Percentiles rank a stretch among this genome's conserved stretches.
phyloP scores from a whole-genome alignment of 352 stramenopile species.

The Phytophthora meadii region DNA sequence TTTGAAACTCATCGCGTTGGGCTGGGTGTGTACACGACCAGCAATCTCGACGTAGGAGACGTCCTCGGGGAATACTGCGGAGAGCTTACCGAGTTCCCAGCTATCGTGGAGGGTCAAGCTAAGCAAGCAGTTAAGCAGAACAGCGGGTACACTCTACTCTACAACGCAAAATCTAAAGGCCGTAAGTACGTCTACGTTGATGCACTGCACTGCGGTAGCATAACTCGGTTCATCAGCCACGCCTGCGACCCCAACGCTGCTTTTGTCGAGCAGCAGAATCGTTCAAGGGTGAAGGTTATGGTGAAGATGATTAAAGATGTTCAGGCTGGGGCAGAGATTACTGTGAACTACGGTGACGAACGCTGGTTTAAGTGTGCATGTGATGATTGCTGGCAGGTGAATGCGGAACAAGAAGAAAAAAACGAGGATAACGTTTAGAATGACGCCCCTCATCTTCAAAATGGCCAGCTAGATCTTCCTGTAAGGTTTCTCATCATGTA shows the following conservation, averaged over 20 bases:
- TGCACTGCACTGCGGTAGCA: not conserved
- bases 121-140: slow-evolving; percentile 7
- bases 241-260: slow-evolving; percentile 4
- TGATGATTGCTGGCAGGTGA: not conserved
- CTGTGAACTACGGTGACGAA: slow-evolving; percentile 11
- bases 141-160: slow-evolving; percentile 10
- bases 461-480: too few species aligned
- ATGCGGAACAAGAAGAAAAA: not conserved
- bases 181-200: slow-evolving; percentile 14
- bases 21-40: slow-evolving; percentile 5
- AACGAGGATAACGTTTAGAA: not conserved
- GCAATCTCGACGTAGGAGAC: slow-evolving; percentile 5
- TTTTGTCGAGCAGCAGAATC: slow-evolving; percentile 18
- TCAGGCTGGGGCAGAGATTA: not conserved
- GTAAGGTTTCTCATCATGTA: too few species aligned
- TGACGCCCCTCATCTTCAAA: too few species aligned
- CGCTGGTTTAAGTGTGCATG: slow-evolving; percentile 15
- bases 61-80: slow-evolving; percentile 13
- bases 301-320: slow-evolving; percentile 4
- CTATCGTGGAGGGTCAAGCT: not conserved
- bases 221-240: slow-evolving; percentile 4
- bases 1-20: slow-evolving; percentile 3
- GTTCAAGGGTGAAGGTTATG: slow-evolving; percentile 10
- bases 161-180: not conserved
- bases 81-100: not conserved